Evolutionary conservation across 169 alveolate species (phyloP).

Genomic region (Plasmodium knowlesi): DNA sequence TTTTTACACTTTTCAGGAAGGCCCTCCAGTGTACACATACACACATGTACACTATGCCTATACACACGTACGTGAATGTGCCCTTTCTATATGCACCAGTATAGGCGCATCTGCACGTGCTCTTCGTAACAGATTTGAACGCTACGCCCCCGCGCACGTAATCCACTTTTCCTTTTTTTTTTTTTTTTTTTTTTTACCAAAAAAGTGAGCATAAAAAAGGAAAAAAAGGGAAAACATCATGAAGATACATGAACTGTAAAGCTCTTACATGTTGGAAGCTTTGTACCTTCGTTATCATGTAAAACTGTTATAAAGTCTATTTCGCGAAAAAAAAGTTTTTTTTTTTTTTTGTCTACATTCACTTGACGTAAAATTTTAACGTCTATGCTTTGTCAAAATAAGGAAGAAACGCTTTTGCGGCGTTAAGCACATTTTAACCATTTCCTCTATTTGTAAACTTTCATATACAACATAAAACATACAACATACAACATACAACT

Average conservation of each 20-base stretch:
- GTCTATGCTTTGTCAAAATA: constrained; percentile 8
- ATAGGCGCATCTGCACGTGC: constrained; percentile 14
- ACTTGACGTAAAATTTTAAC: constrained; percentile 12
- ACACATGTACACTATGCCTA: not conserved
- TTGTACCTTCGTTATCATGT: not conserved
- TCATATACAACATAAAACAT: not conserved
- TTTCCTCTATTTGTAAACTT: constrained; percentile 7
- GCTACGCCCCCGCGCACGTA: constrained; percentile 65
- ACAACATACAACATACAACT: not conserved
- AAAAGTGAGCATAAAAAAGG: not conserved
- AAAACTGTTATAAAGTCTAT: not conserved
- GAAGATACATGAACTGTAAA: not conserved
- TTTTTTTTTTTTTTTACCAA: constrained; percentile 25
- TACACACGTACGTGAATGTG: not conserved
- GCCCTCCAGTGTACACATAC: not conserved
- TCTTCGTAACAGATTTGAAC: constrained; percentile 18
- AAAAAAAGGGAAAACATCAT: not conserved
- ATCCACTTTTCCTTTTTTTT: constrained; percentile 24
- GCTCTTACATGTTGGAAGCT: constrained; percentile 2
- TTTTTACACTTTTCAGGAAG: not conserved
- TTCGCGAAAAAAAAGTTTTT: not conserved
- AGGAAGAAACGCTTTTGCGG: constrained; percentile 9
- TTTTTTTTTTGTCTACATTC: constrained; percentile 19
- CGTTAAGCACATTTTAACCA: constrained; percentile 8
- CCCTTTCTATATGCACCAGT: not conserved